phyloP scores from a whole-genome alignment of 345 rosid species.

The Salix arbutifolia region DNA sequence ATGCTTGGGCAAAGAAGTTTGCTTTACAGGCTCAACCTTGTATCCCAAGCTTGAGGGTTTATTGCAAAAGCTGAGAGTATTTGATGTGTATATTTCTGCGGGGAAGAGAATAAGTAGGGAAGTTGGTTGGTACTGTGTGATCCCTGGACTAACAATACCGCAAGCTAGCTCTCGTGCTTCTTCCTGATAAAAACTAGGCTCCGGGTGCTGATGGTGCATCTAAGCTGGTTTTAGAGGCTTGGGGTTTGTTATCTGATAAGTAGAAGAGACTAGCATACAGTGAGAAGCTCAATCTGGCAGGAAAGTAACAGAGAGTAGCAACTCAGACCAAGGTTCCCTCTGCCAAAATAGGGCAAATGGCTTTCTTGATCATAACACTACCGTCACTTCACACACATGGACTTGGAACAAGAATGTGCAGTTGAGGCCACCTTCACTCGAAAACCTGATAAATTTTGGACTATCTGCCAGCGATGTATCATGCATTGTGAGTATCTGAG shows the following conservation, averaged over 20 bases:
- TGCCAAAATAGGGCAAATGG: slow-evolving; percentile 42
- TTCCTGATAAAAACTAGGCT: slow-evolving; percentile 47
- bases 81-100: slow-evolving; percentile 34
- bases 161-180: slow-evolving; percentile 39
- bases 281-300: slow-evolving; percentile 42
- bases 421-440: slow-evolving; percentile 25
- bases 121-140: slow-evolving; percentile 36
- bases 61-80: slow-evolving; percentile 28
- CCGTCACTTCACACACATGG: slow-evolving; percentile 26
- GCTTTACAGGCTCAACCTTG: slow-evolving; percentile 44
- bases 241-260: slow-evolving; percentile 36
- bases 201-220: slow-evolving; percentile 45
- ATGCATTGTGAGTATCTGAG: slow-evolving; percentile 77
- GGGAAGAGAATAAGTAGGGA: slow-evolving; percentile 31
- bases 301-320: slow-evolving; percentile 27
- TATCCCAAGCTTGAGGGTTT: slow-evolving; percentile 45
- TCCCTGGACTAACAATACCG: slow-evolving; percentile 34
- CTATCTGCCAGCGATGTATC: slow-evolving; percentile 61
- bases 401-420: slow-evolving; percentile 19
- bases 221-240: slow-evolving; percentile 38
- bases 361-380: slow-evolving; percentile 32
- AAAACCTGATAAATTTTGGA: slow-evolving; percentile 74
- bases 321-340: slow-evolving; percentile 35
- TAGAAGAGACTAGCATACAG: slow-evolving; percentile 44
- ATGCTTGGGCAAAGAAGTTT: slow-evolving; percentile 39